Percentiles rank a stretch among this genome's conserved stretches.
Evolutionary conservation across 768 basidiomycete genomes (phyloP).

Genomic region (Boletellus sp.): DNA sequence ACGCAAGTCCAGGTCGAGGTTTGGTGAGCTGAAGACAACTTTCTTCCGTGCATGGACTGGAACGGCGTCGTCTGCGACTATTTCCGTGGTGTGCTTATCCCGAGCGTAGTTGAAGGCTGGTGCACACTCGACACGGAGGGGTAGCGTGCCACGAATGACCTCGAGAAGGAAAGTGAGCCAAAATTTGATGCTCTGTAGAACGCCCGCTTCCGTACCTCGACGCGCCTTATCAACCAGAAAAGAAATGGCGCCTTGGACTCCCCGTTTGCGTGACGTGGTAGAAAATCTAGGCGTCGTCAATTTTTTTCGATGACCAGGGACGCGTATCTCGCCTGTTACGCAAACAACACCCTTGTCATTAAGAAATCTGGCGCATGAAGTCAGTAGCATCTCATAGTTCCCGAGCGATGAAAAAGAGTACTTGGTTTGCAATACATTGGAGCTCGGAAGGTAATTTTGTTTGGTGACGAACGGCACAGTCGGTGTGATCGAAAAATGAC

Average conservation of each 20-base stretch:
- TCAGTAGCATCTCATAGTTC: neutral
- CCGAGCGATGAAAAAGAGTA: constrained; percentile 11
- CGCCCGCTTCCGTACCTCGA: constrained; percentile 48
- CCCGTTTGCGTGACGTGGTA: constrained; percentile 56
- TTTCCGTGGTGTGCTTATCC: constrained; percentile 61
- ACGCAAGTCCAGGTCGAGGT: constrained; percentile 68
- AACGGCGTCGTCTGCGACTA: constrained; percentile 48
- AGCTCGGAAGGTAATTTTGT: constrained; percentile 80
- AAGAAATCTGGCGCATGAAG: constrained; percentile 51
- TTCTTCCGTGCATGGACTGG: constrained; percentile 45
- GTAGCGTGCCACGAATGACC: constrained; percentile 80
- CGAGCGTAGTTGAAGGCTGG: constrained; percentile 97
- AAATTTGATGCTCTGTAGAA: neutral
- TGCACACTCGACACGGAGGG: constrained; percentile 83
- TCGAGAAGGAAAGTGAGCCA: constrained; percentile 20
- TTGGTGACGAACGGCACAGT: constrained; percentile 66
- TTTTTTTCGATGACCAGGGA: neutral
- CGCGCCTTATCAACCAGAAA: constrained; percentile 80
- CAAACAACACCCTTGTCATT: constrained; percentile 83
- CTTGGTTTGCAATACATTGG: constrained; percentile 87
- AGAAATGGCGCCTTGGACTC: constrained; percentile 58
- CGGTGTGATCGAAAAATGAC: constrained; percentile 88
- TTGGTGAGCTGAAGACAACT: constrained; percentile 57
- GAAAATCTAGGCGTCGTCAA: constrained; percentile 52
- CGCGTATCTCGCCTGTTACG: constrained; percentile 57